phyloP scores from a whole-genome alignment of 208 protist species.

The Crithidia fasciculata region DNA sequence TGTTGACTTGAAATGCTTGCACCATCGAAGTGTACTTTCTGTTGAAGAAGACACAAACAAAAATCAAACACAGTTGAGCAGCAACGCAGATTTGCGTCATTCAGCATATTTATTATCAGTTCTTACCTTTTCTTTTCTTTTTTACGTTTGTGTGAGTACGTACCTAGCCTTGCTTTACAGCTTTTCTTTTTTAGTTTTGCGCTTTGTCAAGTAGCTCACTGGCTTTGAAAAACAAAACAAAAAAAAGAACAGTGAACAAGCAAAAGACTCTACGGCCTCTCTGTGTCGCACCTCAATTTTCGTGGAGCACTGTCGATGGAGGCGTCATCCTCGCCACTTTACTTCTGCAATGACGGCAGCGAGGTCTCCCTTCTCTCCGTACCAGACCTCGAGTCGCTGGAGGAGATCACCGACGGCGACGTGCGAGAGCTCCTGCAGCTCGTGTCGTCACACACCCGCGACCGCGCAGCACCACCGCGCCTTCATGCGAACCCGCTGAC shows the following conservation, averaged over 20 bases:
- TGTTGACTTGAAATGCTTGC: too few relatives aligned
- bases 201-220: too few relatives aligned
- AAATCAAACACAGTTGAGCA: too few relatives aligned
- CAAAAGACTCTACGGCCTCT: neutral
- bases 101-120: too few relatives aligned
- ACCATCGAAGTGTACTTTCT: too few relatives aligned
- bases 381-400: conserved; percentile 38
- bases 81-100: too few relatives aligned
- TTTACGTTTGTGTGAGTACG: too few relatives aligned
- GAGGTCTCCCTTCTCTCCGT: conserved; percentile 24
- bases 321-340: neutral
- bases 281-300: neutral
- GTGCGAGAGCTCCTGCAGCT: conserved; percentile 35
- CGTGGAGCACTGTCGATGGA: conserved; percentile 1
- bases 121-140: too few relatives aligned
- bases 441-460: conserved; percentile 6
- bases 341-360: conserved; percentile 6
- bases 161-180: too few relatives aligned
- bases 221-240: neutral
- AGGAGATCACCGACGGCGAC: conserved; percentile 38
- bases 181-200: too few relatives aligned
- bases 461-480: neutral
- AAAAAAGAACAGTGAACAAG: neutral
- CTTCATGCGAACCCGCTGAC: neutral
- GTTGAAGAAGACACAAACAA: too few relatives aligned